These are phyloP conservation scores for Ziziphus jujuba DNA, from an alignment of 306 rosid genomes.

Conservation along the genomic window DNA sequence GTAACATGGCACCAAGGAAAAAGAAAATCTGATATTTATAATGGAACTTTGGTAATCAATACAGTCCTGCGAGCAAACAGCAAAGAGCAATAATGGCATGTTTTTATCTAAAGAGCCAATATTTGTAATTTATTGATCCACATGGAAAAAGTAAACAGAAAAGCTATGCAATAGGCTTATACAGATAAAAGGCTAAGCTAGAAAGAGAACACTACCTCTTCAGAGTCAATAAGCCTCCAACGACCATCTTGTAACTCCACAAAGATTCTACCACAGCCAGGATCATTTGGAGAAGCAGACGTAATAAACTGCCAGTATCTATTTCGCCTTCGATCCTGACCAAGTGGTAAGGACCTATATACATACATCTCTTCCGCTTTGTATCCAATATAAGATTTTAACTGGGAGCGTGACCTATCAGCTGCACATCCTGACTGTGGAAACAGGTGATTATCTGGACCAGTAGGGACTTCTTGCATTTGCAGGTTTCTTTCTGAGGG, in stretches of 20 bases:
- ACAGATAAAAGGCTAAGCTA: not conserved
- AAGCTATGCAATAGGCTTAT: not conserved
- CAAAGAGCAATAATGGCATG: no score
- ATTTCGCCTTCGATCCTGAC: conserved; percentile 73
- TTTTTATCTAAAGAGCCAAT: conserved; percentile 1
- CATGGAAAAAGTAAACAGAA: not conserved
- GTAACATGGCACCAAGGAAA: not conserved
- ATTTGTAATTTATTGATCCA: not conserved
- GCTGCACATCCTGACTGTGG: conserved; percentile 48
- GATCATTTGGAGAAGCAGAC: conserved; percentile 68
- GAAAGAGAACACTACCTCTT: conserved; percentile 48
- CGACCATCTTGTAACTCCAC: conserved; percentile 62
- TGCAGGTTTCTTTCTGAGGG: conserved; percentile 44
- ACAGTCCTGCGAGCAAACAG: no score
- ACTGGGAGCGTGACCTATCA: conserved; percentile 56
- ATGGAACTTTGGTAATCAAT: no score
- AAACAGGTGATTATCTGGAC: conserved; percentile 36
- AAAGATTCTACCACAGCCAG: conserved; percentile 81
- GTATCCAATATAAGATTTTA: conserved; percentile 61
- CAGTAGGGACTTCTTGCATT: conserved; percentile 44
- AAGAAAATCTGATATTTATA: not conserved
- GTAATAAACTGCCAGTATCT: conserved; percentile 74
- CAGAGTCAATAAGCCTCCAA: conserved; percentile 80
- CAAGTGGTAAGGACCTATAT: conserved; percentile 71
- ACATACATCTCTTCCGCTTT: conserved; percentile 67